These are phyloP conservation scores for Boletus albobrunnescens DNA, from an alignment of 1,284 basidiomycete species.

Conservation along the genomic window DNA sequence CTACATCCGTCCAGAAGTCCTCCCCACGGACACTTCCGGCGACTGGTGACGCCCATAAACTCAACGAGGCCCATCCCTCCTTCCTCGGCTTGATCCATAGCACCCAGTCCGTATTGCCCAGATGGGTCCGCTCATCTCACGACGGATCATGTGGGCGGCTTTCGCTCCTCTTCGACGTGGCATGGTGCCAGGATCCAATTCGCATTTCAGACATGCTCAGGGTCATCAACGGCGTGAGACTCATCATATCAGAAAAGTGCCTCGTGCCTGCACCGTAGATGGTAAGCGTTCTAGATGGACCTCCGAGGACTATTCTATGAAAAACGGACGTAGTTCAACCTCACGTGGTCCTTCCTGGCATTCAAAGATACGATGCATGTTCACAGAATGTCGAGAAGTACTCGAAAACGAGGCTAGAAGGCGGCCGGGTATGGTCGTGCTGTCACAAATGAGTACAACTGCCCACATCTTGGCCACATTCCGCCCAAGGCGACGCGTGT, in stretches of 20 bases:
- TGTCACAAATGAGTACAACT: neutral
- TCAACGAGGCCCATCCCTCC: neutral
- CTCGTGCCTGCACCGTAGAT: slow-evolving; percentile 33
- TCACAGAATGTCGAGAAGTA: slow-evolving; percentile 25
- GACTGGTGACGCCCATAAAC: slow-evolving; percentile 10
- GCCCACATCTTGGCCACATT: neutral
- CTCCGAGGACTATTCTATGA: slow-evolving; percentile 31
- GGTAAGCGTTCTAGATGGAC: slow-evolving; percentile 15
- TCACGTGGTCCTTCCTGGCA: slow-evolving; percentile 26
- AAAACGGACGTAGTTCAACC: slow-evolving; percentile 8
- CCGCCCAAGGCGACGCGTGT: neutral
- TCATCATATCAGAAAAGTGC: slow-evolving; percentile 21
- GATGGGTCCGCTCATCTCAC: slow-evolving; percentile 4
- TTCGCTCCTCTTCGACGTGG: slow-evolving; percentile 1
- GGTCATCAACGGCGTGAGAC: slow-evolving; percentile 29
- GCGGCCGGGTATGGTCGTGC: neutral
- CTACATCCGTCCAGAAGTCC: slow-evolving; percentile 20
- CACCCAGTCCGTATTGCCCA: neutral
- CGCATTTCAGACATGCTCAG: slow-evolving; percentile 13
- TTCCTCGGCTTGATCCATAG: slow-evolving; percentile 7
- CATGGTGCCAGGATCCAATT: slow-evolving; percentile 5
- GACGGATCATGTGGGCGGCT: neutral
- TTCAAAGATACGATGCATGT: slow-evolving; percentile 5
- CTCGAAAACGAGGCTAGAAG: slow-evolving; percentile 13
- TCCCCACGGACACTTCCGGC: slow-evolving; percentile 25